Conservation (phyloP, 164 flowering plant genomes). For the grape (Vitis vinifera) region DNA sequence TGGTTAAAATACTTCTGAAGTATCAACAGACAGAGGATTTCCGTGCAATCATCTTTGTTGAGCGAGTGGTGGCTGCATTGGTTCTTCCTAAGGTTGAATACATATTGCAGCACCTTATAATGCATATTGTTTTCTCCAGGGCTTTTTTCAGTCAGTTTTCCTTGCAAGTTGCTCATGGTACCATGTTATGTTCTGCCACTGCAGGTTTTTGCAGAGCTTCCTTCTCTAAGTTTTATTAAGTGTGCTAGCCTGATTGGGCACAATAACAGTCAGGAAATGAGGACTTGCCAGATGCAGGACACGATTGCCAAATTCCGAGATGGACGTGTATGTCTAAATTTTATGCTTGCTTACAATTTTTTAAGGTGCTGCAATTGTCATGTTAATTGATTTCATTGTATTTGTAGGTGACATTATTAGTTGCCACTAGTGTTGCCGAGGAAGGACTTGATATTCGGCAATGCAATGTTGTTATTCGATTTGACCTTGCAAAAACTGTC, state of each 20-base stretch:
- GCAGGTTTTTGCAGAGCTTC: conserved; percentile 96
- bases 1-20: conserved; percentile 81
- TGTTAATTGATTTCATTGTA: neutral
- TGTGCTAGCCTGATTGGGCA: conserved; percentile 98
- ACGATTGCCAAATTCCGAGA: conserved; percentile 90
- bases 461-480: conserved; percentile 99
- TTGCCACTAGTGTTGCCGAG: conserved; percentile 99
- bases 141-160: neutral
- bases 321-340: conserved; percentile 75
- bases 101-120: neutral
- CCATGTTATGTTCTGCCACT: conserved; percentile 10
- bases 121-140: neutral
- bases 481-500: conserved; percentile 99
- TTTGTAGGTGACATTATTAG: conserved; percentile 81
- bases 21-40: conserved; percentile 94
- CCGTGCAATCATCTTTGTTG: conserved; percentile 98
- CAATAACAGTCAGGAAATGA: conserved; percentile 98
- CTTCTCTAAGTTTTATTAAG: conserved; percentile 80
- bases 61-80: conserved; percentile 94
- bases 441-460: conserved; percentile 99
- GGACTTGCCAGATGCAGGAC: conserved; percentile 94
- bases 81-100: conserved; percentile 94
- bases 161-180: conserved; percentile 2
- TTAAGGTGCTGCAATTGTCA: neutral
- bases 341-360: conserved; percentile 1